phyloP scores from a whole-genome alignment of 2,329 filamentous ascomycete species.

The Byssoonygena ceratinophila region DNA sequence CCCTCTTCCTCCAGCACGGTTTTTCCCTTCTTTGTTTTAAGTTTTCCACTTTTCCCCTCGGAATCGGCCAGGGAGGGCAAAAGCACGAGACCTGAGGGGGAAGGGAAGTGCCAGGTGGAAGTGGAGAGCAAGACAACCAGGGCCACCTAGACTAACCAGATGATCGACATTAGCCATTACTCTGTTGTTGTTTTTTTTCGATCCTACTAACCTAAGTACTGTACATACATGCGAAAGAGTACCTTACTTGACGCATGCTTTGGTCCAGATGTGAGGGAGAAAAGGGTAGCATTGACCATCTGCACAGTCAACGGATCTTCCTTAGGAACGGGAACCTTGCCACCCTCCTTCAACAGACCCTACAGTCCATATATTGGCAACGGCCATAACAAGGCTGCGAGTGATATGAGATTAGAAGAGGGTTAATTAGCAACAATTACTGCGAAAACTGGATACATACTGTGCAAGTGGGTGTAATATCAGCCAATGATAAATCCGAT shows the following conservation, averaged over 20 bases:
- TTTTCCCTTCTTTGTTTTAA: background rate
- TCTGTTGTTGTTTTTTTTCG: background rate
- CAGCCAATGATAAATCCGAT: too few species aligned
- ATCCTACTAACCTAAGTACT: conserved; percentile 3
- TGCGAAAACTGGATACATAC: background rate
- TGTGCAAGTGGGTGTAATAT: too few species aligned
- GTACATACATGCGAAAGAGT: too few species aligned
- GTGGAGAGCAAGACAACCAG: background rate
- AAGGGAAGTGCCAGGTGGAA: background rate
- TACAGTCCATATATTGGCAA: background rate
- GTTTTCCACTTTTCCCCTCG: background rate
- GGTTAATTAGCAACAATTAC: background rate
- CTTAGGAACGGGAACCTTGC: conserved; percentile 1
- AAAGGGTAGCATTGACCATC: conserved; percentile 8
- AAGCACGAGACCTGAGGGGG: conserved; percentile 3
- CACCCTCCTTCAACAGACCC: background rate
- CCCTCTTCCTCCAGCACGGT: background rate
- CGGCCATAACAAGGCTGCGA: background rate
- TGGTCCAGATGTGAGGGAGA: background rate
- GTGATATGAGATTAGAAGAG: background rate
- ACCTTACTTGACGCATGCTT: background rate
- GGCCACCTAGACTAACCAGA: background rate
- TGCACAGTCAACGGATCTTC: background rate
- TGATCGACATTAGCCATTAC: conserved; percentile 8
- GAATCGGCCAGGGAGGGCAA: background rate